Percentiles rank a stretch among this genome's conserved stretches.
Conservation (phyloP, 2,329 filamentous ascomycete genomes). For the Beauveria scarabaeidicola region DNA sequence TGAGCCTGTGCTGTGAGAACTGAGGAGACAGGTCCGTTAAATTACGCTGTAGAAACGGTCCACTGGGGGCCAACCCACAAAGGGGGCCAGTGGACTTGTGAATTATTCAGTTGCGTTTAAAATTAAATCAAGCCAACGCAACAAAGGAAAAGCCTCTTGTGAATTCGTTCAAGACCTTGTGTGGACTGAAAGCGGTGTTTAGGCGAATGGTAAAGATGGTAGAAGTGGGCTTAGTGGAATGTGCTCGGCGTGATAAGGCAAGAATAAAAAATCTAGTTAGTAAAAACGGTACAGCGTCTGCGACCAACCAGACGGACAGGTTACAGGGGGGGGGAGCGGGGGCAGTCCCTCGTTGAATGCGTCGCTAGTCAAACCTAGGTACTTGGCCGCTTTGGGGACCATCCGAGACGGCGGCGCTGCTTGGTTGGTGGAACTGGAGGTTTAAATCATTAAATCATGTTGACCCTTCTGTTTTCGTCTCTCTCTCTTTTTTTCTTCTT, state of each 20-base stretch:
- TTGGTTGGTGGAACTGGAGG: background rate
- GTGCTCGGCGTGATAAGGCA: too few species aligned
- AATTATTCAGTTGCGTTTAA: background rate
- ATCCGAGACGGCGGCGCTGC: constrained; percentile 3
- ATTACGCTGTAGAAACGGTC: constrained; percentile 2
- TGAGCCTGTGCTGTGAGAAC: too few species aligned
- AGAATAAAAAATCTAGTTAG: too few species aligned
- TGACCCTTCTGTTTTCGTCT: too few species aligned
- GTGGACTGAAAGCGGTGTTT: too few species aligned
- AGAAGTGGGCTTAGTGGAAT: too few species aligned
- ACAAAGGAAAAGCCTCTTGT: too few species aligned
- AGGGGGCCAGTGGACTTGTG: background rate
- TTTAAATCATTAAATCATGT: too few species aligned
- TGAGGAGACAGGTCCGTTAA: background rate
- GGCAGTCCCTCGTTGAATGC: background rate
- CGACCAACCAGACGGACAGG: background rate
- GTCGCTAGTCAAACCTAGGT: background rate
- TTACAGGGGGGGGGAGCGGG: background rate
- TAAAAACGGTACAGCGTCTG: background rate
- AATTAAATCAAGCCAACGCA: too few species aligned
- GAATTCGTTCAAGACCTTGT: too few species aligned
- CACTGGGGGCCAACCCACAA: background rate
- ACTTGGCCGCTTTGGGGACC: background rate
- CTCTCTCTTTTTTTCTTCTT: too few species aligned
- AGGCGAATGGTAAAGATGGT: too few species aligned